Evolutionary conservation across 495 filamentous ascomycete genomes (phyloP).

Genomic region (Viridothelium virens): DNA sequence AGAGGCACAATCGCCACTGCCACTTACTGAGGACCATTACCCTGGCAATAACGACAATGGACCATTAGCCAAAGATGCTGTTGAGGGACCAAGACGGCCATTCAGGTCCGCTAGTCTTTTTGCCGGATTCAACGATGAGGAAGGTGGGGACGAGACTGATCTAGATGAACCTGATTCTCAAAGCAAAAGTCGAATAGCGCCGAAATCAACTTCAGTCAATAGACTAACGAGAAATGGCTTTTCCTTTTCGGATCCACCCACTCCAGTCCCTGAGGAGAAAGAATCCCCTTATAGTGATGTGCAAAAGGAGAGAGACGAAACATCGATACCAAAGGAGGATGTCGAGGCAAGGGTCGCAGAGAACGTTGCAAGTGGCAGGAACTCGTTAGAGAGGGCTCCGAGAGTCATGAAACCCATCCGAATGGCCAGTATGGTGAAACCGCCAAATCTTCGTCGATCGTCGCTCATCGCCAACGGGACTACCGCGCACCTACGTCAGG

Average conservation of each 20-base stretch:
- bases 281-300: conserved; percentile 21
- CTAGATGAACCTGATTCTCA: conserved; percentile 15
- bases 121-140: conserved; percentile 61
- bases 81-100: conserved; percentile 56
- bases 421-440: conserved; percentile 21
- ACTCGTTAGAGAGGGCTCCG: conserved; percentile 25
- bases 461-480: conserved; percentile 48
- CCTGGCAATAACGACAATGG: conserved; percentile 80
- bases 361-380: conserved; percentile 13
- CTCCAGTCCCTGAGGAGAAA: conserved; percentile 39
- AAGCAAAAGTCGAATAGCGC: neutral
- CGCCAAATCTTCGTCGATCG: conserved; percentile 51
- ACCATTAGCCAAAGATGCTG: conserved; percentile 52
- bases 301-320: conserved; percentile 9
- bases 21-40: conserved; percentile 54
- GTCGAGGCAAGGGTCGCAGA: neutral
- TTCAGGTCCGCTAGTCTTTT: conserved; percentile 76
- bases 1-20: neutral
- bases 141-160: conserved; percentile 17
- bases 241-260: conserved; percentile 35
- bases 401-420: conserved; percentile 26
- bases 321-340: neutral
- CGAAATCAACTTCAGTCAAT: conserved; percentile 15
- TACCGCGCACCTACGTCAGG: conserved; percentile 54
- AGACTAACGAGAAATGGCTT: conserved; percentile 25